Conservation (phyloP, 2,329 filamentous ascomycete genomes). For the Rachicladosporium sp. region DNA sequence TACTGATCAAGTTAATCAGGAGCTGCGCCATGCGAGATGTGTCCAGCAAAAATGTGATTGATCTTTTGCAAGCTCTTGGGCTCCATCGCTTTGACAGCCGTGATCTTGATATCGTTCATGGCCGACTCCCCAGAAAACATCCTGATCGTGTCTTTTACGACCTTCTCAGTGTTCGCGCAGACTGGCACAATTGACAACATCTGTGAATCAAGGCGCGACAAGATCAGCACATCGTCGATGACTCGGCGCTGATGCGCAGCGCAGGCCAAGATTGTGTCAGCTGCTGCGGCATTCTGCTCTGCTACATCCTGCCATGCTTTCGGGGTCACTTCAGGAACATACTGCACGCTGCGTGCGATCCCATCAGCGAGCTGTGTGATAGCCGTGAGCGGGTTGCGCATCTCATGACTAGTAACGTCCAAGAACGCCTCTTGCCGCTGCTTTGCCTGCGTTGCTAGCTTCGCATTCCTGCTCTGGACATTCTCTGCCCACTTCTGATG, state of each 20-base stretch:
- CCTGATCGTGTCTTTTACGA: slow-evolving; percentile 22
- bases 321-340: too few relatives aligned
- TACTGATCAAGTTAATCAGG: slow-evolving; percentile 32
- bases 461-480: slow-evolving; percentile 23
- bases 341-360: slow-evolving; percentile 17
- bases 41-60: slow-evolving; percentile 30
- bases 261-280: slow-evolving; percentile 20
- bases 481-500: slow-evolving; percentile 20
- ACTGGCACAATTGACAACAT: slow-evolving; percentile 26
- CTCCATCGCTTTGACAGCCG: slow-evolving; percentile 27
- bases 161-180: slow-evolving; percentile 22
- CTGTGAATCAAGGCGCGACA: slow-evolving; percentile 27
- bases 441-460: slow-evolving; percentile 12
- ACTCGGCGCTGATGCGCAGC: slow-evolving; percentile 27
- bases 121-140: slow-evolving; percentile 29
- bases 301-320: slow-evolving; percentile 3
- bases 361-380: slow-evolving; percentile 33
- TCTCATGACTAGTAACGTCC: slow-evolving; percentile 27
- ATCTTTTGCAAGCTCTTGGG: slow-evolving; percentile 20
- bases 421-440: slow-evolving; percentile 22
- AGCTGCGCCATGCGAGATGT: slow-evolving; percentile 33
- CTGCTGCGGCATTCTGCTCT: slow-evolving; percentile 13
- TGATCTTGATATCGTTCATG: slow-evolving; percentile 22
- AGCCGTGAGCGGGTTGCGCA: slow-evolving; percentile 31
- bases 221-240: slow-evolving; percentile 35